Percentiles rank a stretch among this genome's conserved stretches.
These are phyloP conservation scores for Aspergillus hancockii DNA, from an alignment of 495 filamentous ascomycete species.

Conservation along the genomic window DNA sequence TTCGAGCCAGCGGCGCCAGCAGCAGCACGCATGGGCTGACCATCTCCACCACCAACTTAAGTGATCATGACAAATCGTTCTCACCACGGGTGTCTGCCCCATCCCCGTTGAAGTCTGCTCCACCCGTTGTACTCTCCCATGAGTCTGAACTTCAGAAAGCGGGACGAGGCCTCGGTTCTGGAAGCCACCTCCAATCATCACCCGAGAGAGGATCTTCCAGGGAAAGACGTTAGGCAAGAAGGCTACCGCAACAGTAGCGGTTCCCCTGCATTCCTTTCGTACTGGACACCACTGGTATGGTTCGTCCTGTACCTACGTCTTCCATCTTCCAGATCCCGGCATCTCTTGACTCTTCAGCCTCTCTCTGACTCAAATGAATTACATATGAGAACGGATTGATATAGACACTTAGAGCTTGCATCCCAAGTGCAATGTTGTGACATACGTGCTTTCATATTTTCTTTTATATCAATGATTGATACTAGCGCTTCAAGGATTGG, in stretches of 20 bases:
- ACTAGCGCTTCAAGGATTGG: background rate
- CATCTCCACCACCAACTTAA: constrained; percentile 36
- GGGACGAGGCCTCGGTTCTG: constrained; percentile 24
- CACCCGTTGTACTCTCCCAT: constrained; percentile 33
- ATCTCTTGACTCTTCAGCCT: background rate
- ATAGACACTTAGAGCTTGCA: background rate
- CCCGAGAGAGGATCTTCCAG: constrained; percentile 14
- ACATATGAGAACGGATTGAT: background rate
- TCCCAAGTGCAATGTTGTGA: background rate
- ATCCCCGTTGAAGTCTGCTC: constrained; percentile 37
- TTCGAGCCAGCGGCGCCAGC: constrained; percentile 37
- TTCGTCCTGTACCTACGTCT: constrained; percentile 2
- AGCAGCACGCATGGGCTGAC: constrained; percentile 30
- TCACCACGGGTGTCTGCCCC: constrained; percentile 19
- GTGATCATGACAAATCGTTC: constrained; percentile 29
- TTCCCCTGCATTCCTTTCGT: background rate
- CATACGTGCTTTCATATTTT: background rate
- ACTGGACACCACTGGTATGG: constrained; percentile 15
- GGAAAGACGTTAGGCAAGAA: constrained; percentile 12
- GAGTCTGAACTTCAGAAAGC: constrained; percentile 29
- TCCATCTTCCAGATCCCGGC: background rate
- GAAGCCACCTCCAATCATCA: constrained; percentile 22
- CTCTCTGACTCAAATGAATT: background rate
- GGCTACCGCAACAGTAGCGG: background rate
- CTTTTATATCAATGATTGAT: background rate